Evolutionary conservation across 176 grass and related monocot species (phyloP), one percentile per base, ranked within the genome.

Genomic region (Melocanna baccifera): DNA sequence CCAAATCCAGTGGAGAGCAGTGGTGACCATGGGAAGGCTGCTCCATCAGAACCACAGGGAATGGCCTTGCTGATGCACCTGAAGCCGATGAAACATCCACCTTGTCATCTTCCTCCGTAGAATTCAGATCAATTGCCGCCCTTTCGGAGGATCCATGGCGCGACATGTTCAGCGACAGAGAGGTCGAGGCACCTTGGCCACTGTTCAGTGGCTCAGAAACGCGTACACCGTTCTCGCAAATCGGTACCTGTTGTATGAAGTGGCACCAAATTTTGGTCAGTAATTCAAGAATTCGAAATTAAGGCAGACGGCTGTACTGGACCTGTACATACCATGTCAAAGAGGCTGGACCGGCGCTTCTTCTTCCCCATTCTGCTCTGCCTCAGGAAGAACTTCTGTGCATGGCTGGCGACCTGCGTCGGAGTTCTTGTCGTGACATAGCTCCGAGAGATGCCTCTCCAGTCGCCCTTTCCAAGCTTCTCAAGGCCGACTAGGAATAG

Each of bases 391-490:
- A 94, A 94, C 71, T 97, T 97, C 89, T 97, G 95, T 3, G 95
- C 95, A 58, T 97, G 95, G 86, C 95, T 97, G 43, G 95, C 95
- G 3, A 97, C 95, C 84, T 97, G 95, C 26, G 92, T 97, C 19
- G 95, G 95, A n/a, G 95, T 97, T 61, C 95, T 75, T 30, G 88
- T 97, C 36, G 88, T 94, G 28, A 97, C 95, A 62, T 91, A 97
- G 77, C 81, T 92, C 73, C 89, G 57, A 50, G 95, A 94, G 75
- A 97, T 97, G 75, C 95, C 95, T 70, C 95, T 79, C 95, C 95
- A 97, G 79, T 97, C 92, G 43, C 95, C 95, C 86, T 90, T 97
- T 25, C 95, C 95, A 3, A 97, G 88, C 69, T 90, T 91, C 79
- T 94, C 90, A 2, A 97, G 89, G 19, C 95, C 95, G 36, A 75